Base-by-base conservation (phyloP, 345 rosid species). In the Citrus unshiu region DNA sequence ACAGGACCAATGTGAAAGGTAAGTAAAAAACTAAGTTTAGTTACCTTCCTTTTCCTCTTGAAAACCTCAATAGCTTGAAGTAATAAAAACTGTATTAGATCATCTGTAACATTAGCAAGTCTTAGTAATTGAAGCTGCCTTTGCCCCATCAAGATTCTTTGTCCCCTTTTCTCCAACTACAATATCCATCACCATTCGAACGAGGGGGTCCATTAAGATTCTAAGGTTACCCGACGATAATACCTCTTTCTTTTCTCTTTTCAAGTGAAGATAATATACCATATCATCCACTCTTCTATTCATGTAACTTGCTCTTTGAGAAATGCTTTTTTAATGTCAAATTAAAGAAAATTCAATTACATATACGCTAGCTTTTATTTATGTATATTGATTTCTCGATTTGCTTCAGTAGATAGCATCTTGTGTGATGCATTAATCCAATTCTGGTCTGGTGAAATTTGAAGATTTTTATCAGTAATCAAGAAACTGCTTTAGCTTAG, bases 201-300 rank as follows among this genome's bases (percentile, higher is more conserved):
- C 10, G 21, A 24, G 24, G 34, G 61, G 88, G 81, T 86, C 86
- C 86, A 73, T 62, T 3, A 78, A 70, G 77, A 79, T 79, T 56
- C 79, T 29, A 75, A 51, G 68, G 51, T 59, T 66, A 43, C 80
- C 84, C 79, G 70, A 70, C 80, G 32, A 30, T 59, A 57, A 79
- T 73, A 59, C 66, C 39, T 32, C 77, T 13, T 18, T 70, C 62
- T 43, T 73, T 54, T 56, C 59, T 57, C 35, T 16, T 40, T 39
- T 46, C 68, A 76, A 60, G 35, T 22, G 56, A 51, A 63, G 70
- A 39, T 46, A 25, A 74, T 61, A 16, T 56, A 4, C 14, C 16
- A 32, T 16, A 4, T n/a, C 60, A 19, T 54, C 27, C 71, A 51
- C 40, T 10, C 46, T 29, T 75, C 61, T 19, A 61, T 74, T 57